Percentiles rank a stretch among this genome's conserved stretches.
Evolutionary conservation across 2,329 filamentous ascomycete genomes (phyloP).

Genomic region (Lasiodiplodia hormozganensis): DNA sequence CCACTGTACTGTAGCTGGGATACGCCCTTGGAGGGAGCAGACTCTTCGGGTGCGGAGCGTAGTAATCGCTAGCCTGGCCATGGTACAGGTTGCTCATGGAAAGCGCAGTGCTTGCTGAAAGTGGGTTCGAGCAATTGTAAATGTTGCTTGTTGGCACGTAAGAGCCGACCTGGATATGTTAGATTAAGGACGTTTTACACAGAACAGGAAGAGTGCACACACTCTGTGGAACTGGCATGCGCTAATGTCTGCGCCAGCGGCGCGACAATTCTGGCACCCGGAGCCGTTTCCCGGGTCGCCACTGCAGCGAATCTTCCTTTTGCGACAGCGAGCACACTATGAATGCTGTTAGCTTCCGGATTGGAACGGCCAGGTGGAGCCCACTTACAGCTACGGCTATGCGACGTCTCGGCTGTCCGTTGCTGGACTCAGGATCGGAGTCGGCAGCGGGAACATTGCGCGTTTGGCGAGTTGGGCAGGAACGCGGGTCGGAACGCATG

Average conservation of each 20-base stretch:
- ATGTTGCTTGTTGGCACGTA: background rate
- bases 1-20: conserved; percentile 5
- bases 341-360: background rate
- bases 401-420: conserved; percentile 54
- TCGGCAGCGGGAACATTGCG: conserved; percentile 32
- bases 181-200: background rate
- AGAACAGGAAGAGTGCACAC: conserved; percentile 14
- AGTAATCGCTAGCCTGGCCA: background rate
- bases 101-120: conserved; percentile 12
- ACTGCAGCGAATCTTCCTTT: conserved; percentile 93
- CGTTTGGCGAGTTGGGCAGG: conserved; percentile 23
- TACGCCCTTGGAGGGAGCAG: conserved; percentile 8
- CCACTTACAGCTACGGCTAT: conserved; percentile 53
- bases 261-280: conserved; percentile 84
- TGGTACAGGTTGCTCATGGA: conserved; percentile 19
- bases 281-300: conserved; percentile 79
- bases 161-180: conserved; percentile 25
- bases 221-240: conserved; percentile 84
- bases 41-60: conserved; percentile 1
- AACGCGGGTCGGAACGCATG: conserved; percentile 21
- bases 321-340: conserved; percentile 87
- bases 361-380: background rate
- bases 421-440: conserved; percentile 41
- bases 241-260: conserved; percentile 67
- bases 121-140: conserved; percentile 2